Percentiles rank a stretch among this genome's conserved stretches.
phyloP scores from a whole-genome alignment of 2,329 filamentous ascomycete genomes.

The Phaeosphaeria sp. region DNA sequence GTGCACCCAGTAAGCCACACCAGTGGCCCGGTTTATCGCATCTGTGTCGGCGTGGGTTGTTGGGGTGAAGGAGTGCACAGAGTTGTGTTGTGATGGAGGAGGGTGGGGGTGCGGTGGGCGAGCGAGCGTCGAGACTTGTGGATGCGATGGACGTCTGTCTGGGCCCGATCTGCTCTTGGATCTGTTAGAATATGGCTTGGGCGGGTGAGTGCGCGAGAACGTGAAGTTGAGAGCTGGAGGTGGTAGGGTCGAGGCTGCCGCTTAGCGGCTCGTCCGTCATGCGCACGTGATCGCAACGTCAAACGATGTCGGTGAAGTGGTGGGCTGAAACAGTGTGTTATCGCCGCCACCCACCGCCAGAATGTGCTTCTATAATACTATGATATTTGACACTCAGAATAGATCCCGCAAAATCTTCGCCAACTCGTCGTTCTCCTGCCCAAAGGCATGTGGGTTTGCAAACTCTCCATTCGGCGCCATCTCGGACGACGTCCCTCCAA shows the following conservation, averaged over 20 bases:
- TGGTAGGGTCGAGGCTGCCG: slow-evolving; percentile 21
- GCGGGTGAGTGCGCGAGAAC: slow-evolving; percentile 9
- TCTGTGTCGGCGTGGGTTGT: slow-evolving; percentile 14
- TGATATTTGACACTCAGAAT: slow-evolving; percentile 51
- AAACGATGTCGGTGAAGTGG: neutral
- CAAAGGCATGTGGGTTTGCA: slow-evolving; percentile 50
- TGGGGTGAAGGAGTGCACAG: slow-evolving; percentile 10
- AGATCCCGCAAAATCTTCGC: slow-evolving; percentile 65
- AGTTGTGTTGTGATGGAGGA: slow-evolving; percentile 16
- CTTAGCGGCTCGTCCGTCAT: slow-evolving; percentile 17
- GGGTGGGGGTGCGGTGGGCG: slow-evolving; percentile 20
- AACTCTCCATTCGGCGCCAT: slow-evolving; percentile 48
- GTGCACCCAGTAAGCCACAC: slow-evolving; percentile 17
- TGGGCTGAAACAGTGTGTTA: neutral
- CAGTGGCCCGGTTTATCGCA: slow-evolving; percentile 26
- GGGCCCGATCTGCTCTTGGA: neutral
- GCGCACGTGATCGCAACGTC: slow-evolving; percentile 20
- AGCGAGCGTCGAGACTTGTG: slow-evolving; percentile 16
- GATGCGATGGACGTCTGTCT: neutral
- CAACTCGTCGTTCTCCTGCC: slow-evolving; percentile 67
- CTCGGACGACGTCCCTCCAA: slow-evolving; percentile 40
- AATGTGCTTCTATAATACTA: neutral
- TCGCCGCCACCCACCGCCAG: neutral
- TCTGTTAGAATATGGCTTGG: neutral
- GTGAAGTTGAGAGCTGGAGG: slow-evolving; percentile 14